Evolutionary conservation across 1,284 basidiomycete species (phyloP).

Genomic region (Vanrija sp.): DNA sequence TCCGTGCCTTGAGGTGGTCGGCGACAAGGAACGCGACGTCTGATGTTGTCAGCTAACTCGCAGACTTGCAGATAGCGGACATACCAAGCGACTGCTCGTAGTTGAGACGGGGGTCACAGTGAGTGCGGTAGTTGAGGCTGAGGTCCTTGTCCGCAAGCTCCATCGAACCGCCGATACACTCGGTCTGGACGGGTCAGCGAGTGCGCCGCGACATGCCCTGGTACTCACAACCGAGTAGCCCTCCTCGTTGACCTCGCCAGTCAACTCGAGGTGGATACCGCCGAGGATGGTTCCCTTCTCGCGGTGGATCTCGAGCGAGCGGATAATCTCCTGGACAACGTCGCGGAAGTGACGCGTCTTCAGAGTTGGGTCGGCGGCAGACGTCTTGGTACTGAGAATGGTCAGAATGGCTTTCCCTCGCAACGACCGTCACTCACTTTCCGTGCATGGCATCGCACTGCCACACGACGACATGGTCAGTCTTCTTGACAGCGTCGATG

Average conservation of each 20-base stretch:
- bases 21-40: conserved; percentile 53
- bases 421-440: conserved; percentile 23
- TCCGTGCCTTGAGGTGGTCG: conserved; percentile 46
- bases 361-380: conserved; percentile 57
- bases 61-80: conserved; percentile 6
- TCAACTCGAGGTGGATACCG: conserved; percentile 97
- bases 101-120: conserved; percentile 54
- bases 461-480: conserved; percentile 84
- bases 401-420: background rate
- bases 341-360: conserved; percentile 90
- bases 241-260: conserved; percentile 87
- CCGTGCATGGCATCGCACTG: conserved; percentile 87
- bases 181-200: conserved; percentile 43
- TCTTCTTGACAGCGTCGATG: conserved; percentile 75
- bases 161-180: conserved; percentile 59
- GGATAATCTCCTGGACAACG: conserved; percentile 81
- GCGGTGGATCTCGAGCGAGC: conserved; percentile 75
- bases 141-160: conserved; percentile 55
- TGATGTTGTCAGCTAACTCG: conserved; percentile 8
- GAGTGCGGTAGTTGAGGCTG: conserved; percentile 53
- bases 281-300: conserved; percentile 67
- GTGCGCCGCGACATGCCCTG: no score
- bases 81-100: conserved; percentile 54
- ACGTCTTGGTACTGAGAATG: conserved; percentile 67
- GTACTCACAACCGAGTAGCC: conserved; percentile 71